phyloP scores from a whole-genome alignment of 225 moss, liverwort and hornwort genomes.

The Physcomitrellopsis africana region DNA sequence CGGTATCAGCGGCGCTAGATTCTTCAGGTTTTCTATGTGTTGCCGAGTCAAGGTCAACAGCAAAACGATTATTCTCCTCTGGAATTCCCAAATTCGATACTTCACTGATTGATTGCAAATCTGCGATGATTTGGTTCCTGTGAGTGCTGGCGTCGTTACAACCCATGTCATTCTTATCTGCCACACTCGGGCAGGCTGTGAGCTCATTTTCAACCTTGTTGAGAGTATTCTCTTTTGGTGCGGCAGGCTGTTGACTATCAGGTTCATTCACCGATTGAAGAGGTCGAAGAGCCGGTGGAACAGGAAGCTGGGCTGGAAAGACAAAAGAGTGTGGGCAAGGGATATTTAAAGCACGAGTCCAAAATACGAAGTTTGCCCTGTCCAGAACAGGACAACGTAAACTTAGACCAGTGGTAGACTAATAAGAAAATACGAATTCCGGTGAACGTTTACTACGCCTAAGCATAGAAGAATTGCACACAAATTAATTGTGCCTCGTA shows the following conservation, averaged over 20 bases:
- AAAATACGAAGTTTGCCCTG: conserved; percentile 95
- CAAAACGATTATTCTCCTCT: conserved; percentile 9
- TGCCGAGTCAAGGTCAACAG: conserved; percentile 28
- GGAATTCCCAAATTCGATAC: conserved; percentile 1
- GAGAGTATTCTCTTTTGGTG: conserved; percentile 27
- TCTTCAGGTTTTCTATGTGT: conserved; percentile 37
- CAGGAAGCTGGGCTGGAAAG: conserved; percentile 60
- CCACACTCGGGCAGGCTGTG: conserved; percentile 12
- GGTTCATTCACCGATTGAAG: conserved; percentile 35
- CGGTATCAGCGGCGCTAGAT: conserved; percentile 28
- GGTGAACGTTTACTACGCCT: conserved; percentile 19
- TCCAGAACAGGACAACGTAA: conserved; percentile 28
- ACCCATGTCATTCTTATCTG: conserved; percentile 18
- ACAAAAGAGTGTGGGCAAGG: conserved; percentile 84
- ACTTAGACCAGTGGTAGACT: conserved; percentile 17
- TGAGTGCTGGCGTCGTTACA: conserved; percentile 18
- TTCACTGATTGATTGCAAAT: conserved; percentile 12
- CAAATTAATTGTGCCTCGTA: neutral
- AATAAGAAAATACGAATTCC: conserved; percentile 3
- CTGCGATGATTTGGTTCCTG: conserved; percentile 34
- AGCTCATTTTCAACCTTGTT: conserved; percentile 27
- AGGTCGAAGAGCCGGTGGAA: conserved; percentile 39
- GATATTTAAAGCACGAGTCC: conserved; percentile 92
- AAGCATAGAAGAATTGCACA: conserved; percentile 2
- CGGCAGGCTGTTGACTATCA: conserved; percentile 23